Percentiles rank a stretch among this genome's conserved stretches.
Evolutionary conservation across 768 basidiomycete species (phyloP).

Genomic region (Pleurotus tuoliensis): DNA sequence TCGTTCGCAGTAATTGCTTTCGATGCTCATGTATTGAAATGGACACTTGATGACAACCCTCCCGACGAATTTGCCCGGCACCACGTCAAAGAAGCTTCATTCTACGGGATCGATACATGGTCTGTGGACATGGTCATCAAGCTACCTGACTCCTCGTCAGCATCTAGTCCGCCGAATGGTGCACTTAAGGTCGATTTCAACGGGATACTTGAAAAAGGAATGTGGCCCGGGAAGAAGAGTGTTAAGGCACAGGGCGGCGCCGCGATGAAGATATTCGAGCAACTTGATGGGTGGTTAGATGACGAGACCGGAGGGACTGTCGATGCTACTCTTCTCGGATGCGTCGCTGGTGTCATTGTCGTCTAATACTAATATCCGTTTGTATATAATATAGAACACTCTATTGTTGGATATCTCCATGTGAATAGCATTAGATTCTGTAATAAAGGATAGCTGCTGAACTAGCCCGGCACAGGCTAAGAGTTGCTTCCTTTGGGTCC

Average conservation of each 20-base stretch:
- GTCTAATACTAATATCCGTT: conserved; percentile 20
- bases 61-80: conserved; percentile 75
- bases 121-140: conserved; percentile 68
- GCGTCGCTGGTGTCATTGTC: conserved; percentile 56
- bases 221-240: conserved; percentile 75
- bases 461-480: too few species aligned
- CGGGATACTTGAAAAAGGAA: conserved; percentile 77
- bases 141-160: conserved; percentile 27
- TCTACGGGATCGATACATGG: conserved; percentile 75
- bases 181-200: conserved; percentile 67
- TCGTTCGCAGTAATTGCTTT: conserved; percentile 70
- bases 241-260: conserved; percentile 45
- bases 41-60: conserved; percentile 80
- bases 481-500: too few species aligned
- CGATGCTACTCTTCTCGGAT: conserved; percentile 66
- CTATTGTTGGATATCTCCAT: too few species aligned
- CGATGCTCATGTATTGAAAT: conserved; percentile 82
- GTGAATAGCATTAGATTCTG: too few species aligned
- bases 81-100: conserved; percentile 89
- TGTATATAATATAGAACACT: not conserved
- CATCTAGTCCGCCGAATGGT: conserved; percentile 16
- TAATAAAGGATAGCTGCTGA: too few species aligned
- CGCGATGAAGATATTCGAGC: conserved; percentile 72
- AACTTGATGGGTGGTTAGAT: conserved; percentile 73
- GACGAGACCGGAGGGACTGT: conserved; percentile 58